phyloP scores from a whole-genome alignment of 768 basidiomycete genomes.

The Lepiota subincarnata region DNA sequence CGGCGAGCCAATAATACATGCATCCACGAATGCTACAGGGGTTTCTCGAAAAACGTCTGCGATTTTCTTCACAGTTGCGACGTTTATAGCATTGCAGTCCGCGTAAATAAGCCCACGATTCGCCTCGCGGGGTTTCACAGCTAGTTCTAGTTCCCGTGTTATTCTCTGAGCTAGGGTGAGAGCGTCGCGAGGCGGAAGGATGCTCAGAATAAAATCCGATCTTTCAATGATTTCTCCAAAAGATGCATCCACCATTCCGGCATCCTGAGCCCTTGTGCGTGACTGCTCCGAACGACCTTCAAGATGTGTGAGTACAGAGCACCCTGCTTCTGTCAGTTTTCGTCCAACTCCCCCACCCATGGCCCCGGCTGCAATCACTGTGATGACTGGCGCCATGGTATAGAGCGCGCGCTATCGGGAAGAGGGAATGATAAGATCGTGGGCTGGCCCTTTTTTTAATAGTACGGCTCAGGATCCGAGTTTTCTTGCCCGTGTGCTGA shows the following conservation, averaged over 20 bases:
- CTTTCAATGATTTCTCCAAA: conserved; percentile 26
- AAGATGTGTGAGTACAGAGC: conserved; percentile 51
- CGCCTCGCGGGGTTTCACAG: conserved; percentile 9
- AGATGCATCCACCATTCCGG: conserved; percentile 40
- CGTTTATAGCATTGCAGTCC: conserved; percentile 59
- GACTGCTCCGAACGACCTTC: conserved; percentile 50
- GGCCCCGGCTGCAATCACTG: conserved; percentile 50
- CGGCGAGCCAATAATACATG: conserved; percentile 53
- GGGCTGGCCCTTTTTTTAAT: no score
- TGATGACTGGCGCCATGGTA: conserved; percentile 25
- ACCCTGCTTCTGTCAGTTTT: conserved; percentile 41
- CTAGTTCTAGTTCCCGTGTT: conserved; percentile 27
- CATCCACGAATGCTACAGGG: conserved; percentile 48
- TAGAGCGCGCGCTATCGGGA: no score
- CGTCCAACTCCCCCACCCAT: conserved; percentile 59
- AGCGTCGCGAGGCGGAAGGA: conserved; percentile 56
- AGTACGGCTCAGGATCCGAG: no score
- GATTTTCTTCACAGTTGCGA: conserved; percentile 45
- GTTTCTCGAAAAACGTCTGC: conserved; percentile 35
- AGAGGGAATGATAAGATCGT: no score
- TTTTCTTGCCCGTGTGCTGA: no score
- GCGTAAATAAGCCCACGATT: conserved; percentile 34
- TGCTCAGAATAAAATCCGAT: conserved; percentile 48
- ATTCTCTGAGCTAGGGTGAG: conserved; percentile 39
- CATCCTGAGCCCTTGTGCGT: conserved; percentile 42